Conservation (phyloP, 768 basidiomycete species). For the Termitomyces sp. region DNA sequence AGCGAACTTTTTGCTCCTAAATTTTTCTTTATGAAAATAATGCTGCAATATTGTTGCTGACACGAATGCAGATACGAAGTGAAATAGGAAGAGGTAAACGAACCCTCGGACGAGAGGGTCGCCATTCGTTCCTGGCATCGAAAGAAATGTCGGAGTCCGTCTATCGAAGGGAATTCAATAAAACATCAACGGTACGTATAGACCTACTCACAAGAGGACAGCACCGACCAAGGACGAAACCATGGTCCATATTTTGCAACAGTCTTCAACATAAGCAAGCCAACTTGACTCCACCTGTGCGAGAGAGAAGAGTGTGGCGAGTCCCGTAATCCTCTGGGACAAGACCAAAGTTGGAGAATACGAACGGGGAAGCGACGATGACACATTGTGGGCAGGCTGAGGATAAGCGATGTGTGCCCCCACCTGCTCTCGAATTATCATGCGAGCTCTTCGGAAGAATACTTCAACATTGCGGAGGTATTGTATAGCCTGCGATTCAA, state of each 20-base stretch:
- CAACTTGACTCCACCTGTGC: background rate
- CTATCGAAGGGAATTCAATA: background rate
- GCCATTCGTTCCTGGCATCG: background rate
- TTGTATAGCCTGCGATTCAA: background rate
- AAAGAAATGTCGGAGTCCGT: background rate
- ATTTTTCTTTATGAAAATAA: too few relatives aligned
- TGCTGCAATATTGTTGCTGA: too few relatives aligned
- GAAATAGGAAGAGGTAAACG: background rate
- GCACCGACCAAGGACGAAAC: background rate
- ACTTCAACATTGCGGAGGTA: background rate
- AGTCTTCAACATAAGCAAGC: background rate
- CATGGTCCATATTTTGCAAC: background rate
- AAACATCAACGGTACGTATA: too few relatives aligned
- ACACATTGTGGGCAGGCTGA: background rate
- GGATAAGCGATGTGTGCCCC: background rate
- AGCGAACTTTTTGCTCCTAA: too few relatives aligned
- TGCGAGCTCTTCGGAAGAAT: background rate
- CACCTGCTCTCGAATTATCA: background rate
- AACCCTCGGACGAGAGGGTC: background rate
- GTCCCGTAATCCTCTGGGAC: background rate
- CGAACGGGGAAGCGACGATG: too few relatives aligned
- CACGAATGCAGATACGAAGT: background rate
- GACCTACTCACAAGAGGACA: background rate
- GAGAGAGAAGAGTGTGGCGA: background rate
- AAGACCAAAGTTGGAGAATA: background rate